phyloP scores from a whole-genome alignment of 2,329 filamentous ascomycete species.

The Aspergillus sp. region DNA sequence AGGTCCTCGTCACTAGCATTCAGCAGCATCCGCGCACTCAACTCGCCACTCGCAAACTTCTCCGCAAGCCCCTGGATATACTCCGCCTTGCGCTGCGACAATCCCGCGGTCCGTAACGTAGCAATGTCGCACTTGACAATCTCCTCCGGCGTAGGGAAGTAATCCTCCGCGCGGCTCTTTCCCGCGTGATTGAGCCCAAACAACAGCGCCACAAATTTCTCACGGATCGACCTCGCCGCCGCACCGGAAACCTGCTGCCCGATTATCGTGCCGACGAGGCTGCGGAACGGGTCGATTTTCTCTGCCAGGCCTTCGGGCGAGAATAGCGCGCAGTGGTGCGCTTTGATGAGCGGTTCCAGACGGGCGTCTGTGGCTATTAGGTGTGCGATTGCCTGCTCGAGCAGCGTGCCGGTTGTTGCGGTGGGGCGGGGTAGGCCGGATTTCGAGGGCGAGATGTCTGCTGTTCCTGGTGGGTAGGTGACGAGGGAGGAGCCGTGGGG shows the following conservation, averaged over 20 bases:
- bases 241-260: constrained; percentile 95
- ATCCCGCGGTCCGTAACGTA: constrained; percentile 75
- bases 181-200: constrained; percentile 29
- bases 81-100: constrained; percentile 93
- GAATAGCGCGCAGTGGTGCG: constrained; percentile 76
- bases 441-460: constrained; percentile 42
- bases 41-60: constrained; percentile 73
- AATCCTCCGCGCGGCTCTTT: constrained; percentile 12
- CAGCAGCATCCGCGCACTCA: constrained; percentile 73
- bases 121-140: constrained; percentile 66
- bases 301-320: constrained; percentile 79
- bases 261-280: constrained; percentile 82
- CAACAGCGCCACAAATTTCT: constrained; percentile 78
- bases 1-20: constrained; percentile 83
- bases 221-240: constrained; percentile 84
- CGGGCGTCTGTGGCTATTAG: constrained; percentile 71
- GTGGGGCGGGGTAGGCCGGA: constrained; percentile 42
- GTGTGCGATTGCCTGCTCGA: constrained; percentile 73
- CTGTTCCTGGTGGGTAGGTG: constrained; percentile 45
- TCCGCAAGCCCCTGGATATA: constrained; percentile 84
- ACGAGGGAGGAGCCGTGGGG: constrained; percentile 48
- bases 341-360: constrained; percentile 69
- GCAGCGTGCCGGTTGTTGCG: constrained; percentile 68
- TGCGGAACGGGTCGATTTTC: constrained; percentile 82
- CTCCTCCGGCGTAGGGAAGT: constrained; percentile 74